Evolutionary conservation across 768 basidiomycete species (phyloP).

Genomic region (Kwoniella europaea): DNA sequence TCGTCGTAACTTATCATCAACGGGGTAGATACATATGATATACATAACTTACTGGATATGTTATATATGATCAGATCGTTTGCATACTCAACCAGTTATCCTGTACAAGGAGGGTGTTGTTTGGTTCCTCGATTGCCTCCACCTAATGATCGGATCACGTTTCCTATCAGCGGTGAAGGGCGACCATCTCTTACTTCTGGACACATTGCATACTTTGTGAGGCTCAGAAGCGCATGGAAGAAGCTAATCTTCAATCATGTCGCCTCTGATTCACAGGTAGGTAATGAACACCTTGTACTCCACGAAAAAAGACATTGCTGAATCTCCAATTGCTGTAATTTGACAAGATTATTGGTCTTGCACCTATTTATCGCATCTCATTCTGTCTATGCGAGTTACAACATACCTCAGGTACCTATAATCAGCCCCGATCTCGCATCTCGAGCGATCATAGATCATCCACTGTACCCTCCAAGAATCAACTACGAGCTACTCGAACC

Average conservation of each 20-base stretch:
- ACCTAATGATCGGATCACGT: background rate
- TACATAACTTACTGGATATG: background rate
- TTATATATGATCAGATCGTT: background rate
- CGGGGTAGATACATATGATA: background rate
- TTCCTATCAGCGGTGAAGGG: no score
- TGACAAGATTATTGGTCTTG: background rate
- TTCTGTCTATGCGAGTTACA: background rate
- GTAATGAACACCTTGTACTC: background rate
- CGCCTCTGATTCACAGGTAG: background rate
- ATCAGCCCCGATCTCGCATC: no score
- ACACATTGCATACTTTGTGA: no score
- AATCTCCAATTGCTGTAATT: background rate
- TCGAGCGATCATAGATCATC: slow-evolving; percentile 11
- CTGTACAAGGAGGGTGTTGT: background rate
- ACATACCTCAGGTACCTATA: background rate
- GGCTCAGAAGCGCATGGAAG: background rate
- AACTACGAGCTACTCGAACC: background rate
- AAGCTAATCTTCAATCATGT: background rate
- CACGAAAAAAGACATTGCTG: background rate
- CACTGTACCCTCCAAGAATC: slow-evolving; percentile 6
- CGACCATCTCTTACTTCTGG: no score
- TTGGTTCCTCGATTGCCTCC: background rate
- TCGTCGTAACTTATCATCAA: background rate
- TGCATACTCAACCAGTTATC: background rate
- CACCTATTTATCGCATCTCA: background rate